phyloP scores from a whole-genome alignment of 352 stramenopile genomes.

The Phytophthora vignae region DNA sequence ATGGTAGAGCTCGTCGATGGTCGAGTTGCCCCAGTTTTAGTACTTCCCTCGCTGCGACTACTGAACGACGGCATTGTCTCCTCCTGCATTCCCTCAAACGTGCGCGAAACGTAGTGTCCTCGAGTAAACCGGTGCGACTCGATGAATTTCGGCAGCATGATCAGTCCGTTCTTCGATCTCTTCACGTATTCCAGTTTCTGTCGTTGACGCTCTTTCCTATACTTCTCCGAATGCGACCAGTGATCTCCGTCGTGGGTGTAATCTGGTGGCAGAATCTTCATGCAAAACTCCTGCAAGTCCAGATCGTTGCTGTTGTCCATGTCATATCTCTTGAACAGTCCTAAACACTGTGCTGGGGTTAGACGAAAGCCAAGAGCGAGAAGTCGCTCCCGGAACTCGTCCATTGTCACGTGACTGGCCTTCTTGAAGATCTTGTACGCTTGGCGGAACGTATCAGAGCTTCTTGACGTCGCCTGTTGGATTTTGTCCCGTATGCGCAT shows the following conservation, averaged over 20 bases:
- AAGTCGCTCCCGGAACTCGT: slow-evolving; percentile 77
- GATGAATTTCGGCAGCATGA: slow-evolving; percentile 70
- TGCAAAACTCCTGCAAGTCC: slow-evolving; percentile 86
- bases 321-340: slow-evolving; percentile 80
- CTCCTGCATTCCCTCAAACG: slow-evolving; percentile 53
- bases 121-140: slow-evolving; percentile 63
- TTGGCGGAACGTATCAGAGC: slow-evolving; percentile 83
- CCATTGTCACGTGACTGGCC: slow-evolving; percentile 69
- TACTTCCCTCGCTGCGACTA: slow-evolving; percentile 12
- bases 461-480: slow-evolving; percentile 76
- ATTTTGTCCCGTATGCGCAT: slow-evolving; percentile 86
- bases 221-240: slow-evolving; percentile 77
- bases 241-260: slow-evolving; percentile 83
- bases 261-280: slow-evolving; percentile 77
- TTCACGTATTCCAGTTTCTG: slow-evolving; percentile 71
- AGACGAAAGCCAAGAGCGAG: slow-evolving; percentile 77
- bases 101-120: slow-evolving; percentile 48
- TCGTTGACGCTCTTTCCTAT: slow-evolving; percentile 51
- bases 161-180: slow-evolving; percentile 67
- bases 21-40: slow-evolving; percentile 6
- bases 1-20: slow-evolving; percentile 24
- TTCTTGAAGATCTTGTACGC: slow-evolving; percentile 89
- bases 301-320: slow-evolving; percentile 80
- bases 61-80: slow-evolving; percentile 16
- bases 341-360: slow-evolving; percentile 64